Evolutionary conservation across 176 grass and related monocot species (phyloP).

Genomic region (maize (Zea mays)): Zm-B73-REFERENCE-NAM-5.0 NC_050102.1:141950501-141951000

Average conservation of each 20-base stretch:
- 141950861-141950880: not conserved
- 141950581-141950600: not conserved
- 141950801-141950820: not conserved
- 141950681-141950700: constrained; percentile 8
- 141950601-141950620: constrained; percentile 2
- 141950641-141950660: constrained; percentile 10
- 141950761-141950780: constrained; percentile 23
- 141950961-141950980: constrained; percentile 3
- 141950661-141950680: not conserved
- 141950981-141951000: not conserved
- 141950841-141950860: constrained; percentile 21
- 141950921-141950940: not conserved
- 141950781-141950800: constrained; percentile 18
- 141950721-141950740: constrained; percentile 31
- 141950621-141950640: not conserved
- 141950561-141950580: constrained; percentile 29
- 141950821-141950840: constrained; percentile 41
- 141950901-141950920: constrained; percentile 5
- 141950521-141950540: constrained; percentile 20
- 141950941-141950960: not conserved
- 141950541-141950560: not conserved
- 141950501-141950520: constrained; percentile 9
- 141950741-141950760: not conserved
- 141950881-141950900: not conserved
- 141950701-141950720: constrained; percentile 12